Base-by-base conservation (phyloP, 2,329 filamentous ascomycete genomes). In the Penicillium sp. region DNA sequence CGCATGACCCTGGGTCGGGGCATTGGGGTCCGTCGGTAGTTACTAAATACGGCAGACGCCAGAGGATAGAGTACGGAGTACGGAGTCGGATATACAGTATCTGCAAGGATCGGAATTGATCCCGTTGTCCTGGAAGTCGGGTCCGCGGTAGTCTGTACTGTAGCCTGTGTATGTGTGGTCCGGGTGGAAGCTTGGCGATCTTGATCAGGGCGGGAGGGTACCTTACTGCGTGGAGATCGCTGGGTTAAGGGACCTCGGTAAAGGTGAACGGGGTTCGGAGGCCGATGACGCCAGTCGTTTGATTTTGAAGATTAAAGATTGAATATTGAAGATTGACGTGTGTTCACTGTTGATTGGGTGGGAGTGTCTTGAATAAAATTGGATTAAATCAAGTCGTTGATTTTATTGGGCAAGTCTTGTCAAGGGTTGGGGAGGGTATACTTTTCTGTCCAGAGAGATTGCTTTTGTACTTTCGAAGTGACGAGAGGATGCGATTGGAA, bases 241-340 rank as follows among this genome's bases (percentile, higher is more conserved):
- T 39, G 45, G 41, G 15, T 14, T 12, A 43, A 47, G 54, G 55
- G 35, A 64, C 62, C 62, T 62, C 59, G 62, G 62, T 22, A 64
- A 60, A 51, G 50, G 25, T 45, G 55, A 60, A 57, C 31, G 48
- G 35, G 34, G 17, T 50, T 50, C 48, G 48, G 31, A 17, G 20
- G 12, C 14, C 47, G 47, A 50, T 50, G 31, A 38, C 31, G 43
- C 11, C n/a, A n/a, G 25, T 47, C 6, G 8, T 35, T n/a, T 8
- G 8, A 11, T 48, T 34, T 48, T 14, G 22, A 15, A 17, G 39
- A 28, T 12, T 25, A 5, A 22, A 22, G 39, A 28, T 12, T 25
- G 12, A 22, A 22, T 10, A 28, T 12, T 25, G 12, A 15, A 15
- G 1, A 15, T 31, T 47, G 25, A n/a, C n/a, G 15, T 28, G 25